phyloP scores from a whole-genome alignment of 2,329 filamentous ascomycete genomes.

The Tothia fuscella region DNA sequence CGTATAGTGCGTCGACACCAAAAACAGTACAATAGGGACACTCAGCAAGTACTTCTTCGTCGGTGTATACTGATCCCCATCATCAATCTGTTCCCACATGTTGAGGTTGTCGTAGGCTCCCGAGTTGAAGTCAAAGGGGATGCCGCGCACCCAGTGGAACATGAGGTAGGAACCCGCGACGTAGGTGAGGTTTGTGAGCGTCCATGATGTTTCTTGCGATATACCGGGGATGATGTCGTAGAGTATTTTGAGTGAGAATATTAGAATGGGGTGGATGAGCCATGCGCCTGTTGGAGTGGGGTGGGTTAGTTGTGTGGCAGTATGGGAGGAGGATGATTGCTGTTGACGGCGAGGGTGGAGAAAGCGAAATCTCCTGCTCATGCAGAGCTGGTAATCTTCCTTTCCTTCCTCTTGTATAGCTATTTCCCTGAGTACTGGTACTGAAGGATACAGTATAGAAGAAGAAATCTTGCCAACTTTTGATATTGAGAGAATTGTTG shows the following conservation, averaged over 20 bases:
- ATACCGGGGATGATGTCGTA: conserved; percentile 95
- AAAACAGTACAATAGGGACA: conserved; percentile 86
- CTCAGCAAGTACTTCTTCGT: conserved; percentile 96
- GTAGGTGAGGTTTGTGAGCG: conserved; percentile 95
- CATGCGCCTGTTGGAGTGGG: conserved; percentile 63
- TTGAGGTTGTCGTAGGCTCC: conserved; percentile 98
- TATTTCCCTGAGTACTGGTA: too few species aligned
- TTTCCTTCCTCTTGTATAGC: too few species aligned
- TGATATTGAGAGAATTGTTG: too few species aligned
- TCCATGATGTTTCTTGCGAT: conserved; percentile 97
- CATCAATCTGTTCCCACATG: conserved; percentile 99
- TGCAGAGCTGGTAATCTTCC: too few species aligned
- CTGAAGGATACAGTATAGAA: too few species aligned
- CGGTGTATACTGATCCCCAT: conserved; percentile 95
- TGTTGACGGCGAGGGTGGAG: too few species aligned
- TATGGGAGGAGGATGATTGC: neutral
- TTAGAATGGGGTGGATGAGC: conserved; percentile 93
- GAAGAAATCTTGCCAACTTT: too few species aligned
- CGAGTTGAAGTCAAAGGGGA: conserved; percentile 97
- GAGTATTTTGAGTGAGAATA: conserved; percentile 83
- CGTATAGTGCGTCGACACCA: conserved; percentile 96
- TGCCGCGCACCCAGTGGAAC: conserved; percentile 97
- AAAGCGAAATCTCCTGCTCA: too few species aligned
- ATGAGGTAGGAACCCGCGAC: conserved; percentile 98
- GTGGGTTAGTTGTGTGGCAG: neutral